These are phyloP conservation scores for Scalesia atractyloides DNA, from an alignment of 129 eudicot species.

Conservation along the genomic window DNA sequence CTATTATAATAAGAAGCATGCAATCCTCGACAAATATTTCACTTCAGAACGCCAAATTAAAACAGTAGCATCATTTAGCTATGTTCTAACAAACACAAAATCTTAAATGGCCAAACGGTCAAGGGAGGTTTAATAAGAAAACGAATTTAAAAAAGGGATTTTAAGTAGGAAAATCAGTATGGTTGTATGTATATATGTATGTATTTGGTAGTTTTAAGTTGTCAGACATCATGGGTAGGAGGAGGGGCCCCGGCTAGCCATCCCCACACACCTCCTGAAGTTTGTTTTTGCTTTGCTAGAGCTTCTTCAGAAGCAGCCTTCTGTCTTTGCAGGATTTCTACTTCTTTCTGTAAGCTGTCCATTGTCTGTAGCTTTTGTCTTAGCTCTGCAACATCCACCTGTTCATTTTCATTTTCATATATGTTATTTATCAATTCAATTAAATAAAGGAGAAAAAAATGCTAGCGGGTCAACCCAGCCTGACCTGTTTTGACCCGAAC, in stretches of 20 bases:
- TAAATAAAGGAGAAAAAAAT: neutral
- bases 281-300: conserved; percentile 76
- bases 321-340: conserved; percentile 87
- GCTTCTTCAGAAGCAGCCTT: conserved; percentile 99
- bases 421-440: neutral
- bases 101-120: conserved; percentile 13
- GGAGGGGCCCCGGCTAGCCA: conserved; percentile 96
- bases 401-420: conserved; percentile 6
- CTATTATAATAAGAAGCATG: conserved; percentile 2
- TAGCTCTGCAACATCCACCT: conserved; percentile 98
- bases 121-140: conserved; percentile 23
- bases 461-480: neutral
- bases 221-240: conserved; percentile 53
- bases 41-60: conserved; percentile 30
- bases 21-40: conserved; percentile 11
- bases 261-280: conserved; percentile 98
- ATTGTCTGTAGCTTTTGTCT: conserved; percentile 93
- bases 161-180: conserved; percentile 26
- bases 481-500: no score
- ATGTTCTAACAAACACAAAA: conserved; percentile 23
- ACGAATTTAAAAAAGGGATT: conserved; percentile 25
- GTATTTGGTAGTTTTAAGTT: conserved; percentile 22
- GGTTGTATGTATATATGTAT: neutral
- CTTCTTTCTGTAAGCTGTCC: conserved; percentile 90
- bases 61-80: conserved; percentile 28